Evolutionary conservation across 176 grass and related monocot genomes (phyloP).

Genomic region (Paspalum vaginatum): DNA sequence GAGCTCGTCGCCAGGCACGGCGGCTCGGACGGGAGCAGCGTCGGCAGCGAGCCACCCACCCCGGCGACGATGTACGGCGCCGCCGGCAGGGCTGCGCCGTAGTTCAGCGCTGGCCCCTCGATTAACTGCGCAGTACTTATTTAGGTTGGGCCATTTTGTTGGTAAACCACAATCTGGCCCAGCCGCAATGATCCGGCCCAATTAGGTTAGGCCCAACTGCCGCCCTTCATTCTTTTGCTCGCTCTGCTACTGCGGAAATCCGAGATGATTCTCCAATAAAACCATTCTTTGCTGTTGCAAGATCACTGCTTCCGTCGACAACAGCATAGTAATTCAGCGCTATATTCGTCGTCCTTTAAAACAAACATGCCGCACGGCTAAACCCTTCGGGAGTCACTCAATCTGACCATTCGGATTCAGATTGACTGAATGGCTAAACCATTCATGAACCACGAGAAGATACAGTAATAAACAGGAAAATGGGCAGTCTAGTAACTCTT

Average conservation of each 20-base stretch:
- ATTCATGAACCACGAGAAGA: too few species aligned
- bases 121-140: not conserved
- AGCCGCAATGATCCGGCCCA: not conserved
- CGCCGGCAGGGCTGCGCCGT: not conserved
- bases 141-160: not conserved
- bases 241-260: not conserved
- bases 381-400: too few species aligned
- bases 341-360: too few species aligned
- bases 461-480: too few species aligned
- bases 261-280: too few species aligned
- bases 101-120: not conserved
- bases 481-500: not conserved
- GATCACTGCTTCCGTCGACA: not conserved
- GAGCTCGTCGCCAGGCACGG: constrained; percentile 43
- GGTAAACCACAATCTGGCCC: not conserved
- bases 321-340: too few species aligned
- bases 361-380: too few species aligned
- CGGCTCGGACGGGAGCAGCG: not conserved
- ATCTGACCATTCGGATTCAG: too few species aligned
- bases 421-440: too few species aligned
- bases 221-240: not conserved
- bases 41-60: not conserved
- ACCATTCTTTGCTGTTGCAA: not conserved
- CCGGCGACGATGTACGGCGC: not conserved
- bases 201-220: not conserved